These are phyloP conservation scores for Globisporangium canariense DNA, from an alignment of 352 stramenopile species.

Conservation along the genomic window DNA sequence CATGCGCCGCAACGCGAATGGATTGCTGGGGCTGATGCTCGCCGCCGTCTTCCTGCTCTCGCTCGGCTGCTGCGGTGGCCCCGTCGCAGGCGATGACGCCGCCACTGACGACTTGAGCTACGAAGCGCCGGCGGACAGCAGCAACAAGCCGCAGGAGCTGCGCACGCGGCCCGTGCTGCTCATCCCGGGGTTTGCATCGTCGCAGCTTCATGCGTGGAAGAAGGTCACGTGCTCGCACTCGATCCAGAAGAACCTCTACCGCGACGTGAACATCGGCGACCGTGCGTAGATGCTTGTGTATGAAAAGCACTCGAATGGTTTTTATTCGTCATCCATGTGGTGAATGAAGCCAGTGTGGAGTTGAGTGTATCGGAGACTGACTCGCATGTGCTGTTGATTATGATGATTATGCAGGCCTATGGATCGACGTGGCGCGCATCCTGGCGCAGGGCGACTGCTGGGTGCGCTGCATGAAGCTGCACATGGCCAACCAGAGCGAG, in stretches of 20 bases:
- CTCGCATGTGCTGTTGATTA: background rate
- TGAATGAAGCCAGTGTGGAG: background rate
- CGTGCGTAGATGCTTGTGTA: constrained; percentile 27
- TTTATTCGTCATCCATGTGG: too few species aligned
- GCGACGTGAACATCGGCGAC: constrained; percentile 73
- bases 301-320: background rate
- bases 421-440: constrained; percentile 70
- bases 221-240: constrained; percentile 47
- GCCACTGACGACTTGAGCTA: constrained; percentile 1
- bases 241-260: constrained; percentile 77
- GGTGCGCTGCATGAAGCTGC: constrained; percentile 72
- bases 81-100: constrained; percentile 12
- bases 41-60: constrained; percentile 18
- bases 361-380: background rate
- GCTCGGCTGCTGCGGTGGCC: constrained; percentile 11
- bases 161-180: constrained; percentile 61
- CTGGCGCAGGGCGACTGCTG: constrained; percentile 75
- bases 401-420: constrained; percentile 35
- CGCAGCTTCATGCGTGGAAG: constrained; percentile 74
- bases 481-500: constrained; percentile 65
- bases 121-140: background rate
- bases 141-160: background rate
- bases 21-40: constrained; percentile 18
- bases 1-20: constrained; percentile 12
- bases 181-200: constrained; percentile 74